Conservation (phyloP, 2,329 filamentous ascomycete genomes). For the Colletotrichum sp. region DNA sequence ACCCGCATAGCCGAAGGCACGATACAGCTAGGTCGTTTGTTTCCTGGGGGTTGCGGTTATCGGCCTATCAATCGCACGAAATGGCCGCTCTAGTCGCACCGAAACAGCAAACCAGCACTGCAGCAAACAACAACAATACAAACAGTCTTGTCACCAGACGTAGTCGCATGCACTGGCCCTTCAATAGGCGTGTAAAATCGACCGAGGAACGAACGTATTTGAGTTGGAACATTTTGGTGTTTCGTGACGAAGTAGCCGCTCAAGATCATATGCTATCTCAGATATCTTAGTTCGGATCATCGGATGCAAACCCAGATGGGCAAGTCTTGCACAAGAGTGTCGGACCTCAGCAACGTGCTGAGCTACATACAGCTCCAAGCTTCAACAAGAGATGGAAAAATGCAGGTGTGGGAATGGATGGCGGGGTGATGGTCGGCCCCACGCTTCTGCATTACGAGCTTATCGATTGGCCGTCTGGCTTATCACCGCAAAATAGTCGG, state of each 20-base stretch:
- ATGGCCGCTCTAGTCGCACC: neutral
- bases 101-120: neutral
- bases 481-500: slow-evolving; percentile 24
- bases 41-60: neutral
- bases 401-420: neutral
- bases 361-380: neutral
- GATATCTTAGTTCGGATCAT: neutral
- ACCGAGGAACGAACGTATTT: neutral
- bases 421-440: neutral
- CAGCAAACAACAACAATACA: neutral
- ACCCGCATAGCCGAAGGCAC: slow-evolving; percentile 10
- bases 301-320: neutral
- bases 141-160: neutral
- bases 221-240: neutral
- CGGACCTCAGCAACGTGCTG: neutral
- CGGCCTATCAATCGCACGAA: slow-evolving; percentile 16
- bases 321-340: neutral
- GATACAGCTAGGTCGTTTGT: neutral
- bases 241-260: neutral
- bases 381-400: neutral
- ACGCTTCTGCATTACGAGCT: neutral
- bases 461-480: slow-evolving; percentile 24
- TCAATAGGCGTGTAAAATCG: neutral
- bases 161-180: neutral
- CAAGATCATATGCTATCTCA: neutral